A percentile compares a stretch with the other conserved stretches of the same genome.
Evolutionary conservation across 2,329 filamentous ascomycete genomes (phyloP).

Genomic region (Helicocarpus griseus): DNA sequence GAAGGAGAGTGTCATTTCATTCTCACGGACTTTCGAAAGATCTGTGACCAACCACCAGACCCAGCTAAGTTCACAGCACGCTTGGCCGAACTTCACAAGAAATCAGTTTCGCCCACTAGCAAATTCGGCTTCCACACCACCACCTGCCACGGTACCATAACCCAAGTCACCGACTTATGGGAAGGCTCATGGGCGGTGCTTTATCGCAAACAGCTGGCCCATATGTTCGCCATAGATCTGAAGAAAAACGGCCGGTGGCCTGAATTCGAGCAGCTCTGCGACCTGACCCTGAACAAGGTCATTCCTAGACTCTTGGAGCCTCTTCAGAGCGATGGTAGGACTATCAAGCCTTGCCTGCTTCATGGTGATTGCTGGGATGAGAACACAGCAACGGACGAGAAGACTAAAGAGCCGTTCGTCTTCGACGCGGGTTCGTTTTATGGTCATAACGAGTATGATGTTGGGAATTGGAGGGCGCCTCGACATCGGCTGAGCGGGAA

Average conservation of each 20-base stretch:
- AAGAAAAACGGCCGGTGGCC: conserved; percentile 10
- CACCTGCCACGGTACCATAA: conserved; percentile 14
- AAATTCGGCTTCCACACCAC: conserved; percentile 22
- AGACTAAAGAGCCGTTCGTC: conserved; percentile 20
- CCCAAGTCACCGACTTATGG: conserved; percentile 11
- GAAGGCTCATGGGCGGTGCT: conserved; percentile 16
- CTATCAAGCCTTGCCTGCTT: conserved; percentile 22
- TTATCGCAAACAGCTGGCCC: conserved; percentile 13
- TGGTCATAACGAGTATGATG: conserved; percentile 23
- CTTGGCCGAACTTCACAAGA: conserved; percentile 17
- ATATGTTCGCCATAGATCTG: conserved; percentile 8
- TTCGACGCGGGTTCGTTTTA: conserved; percentile 27
- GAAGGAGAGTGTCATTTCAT: conserved; percentile 17
- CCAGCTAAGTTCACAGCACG: conserved; percentile 10
- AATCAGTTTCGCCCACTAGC: conserved; percentile 16
- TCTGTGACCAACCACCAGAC: conserved; percentile 14
- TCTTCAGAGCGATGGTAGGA: conserved; percentile 21
- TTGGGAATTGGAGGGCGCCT: conserved; percentile 15
- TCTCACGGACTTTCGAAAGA: conserved; percentile 13
- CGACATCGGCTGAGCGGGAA: conserved; percentile 1
- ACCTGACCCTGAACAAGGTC: conserved; percentile 17
- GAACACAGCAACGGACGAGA: conserved; percentile 21
- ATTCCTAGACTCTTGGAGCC: conserved; percentile 22
- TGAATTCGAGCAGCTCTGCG: conserved; percentile 14
- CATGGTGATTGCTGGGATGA: conserved; percentile 29